Evolutionary conservation across 768 basidiomycete genomes (phyloP).

Genomic region (Rhodocollybia butyracea): DNA sequence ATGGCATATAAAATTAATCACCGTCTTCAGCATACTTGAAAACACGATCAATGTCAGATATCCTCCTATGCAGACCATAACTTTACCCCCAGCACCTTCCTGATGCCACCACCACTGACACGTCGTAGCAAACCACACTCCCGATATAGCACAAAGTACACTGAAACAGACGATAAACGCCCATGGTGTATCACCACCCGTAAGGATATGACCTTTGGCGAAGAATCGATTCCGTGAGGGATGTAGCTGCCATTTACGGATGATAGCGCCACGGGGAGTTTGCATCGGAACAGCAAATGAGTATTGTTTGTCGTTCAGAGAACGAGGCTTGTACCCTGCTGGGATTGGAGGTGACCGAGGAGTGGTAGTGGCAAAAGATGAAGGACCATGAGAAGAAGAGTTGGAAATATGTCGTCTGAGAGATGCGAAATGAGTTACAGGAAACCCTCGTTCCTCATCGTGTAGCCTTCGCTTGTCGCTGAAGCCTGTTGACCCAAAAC

Average conservation of each 20-base stretch:
- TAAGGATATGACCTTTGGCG: slow-evolving; percentile 66
- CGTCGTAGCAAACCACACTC: slow-evolving; percentile 85
- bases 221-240: slow-evolving; percentile 78
- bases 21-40: slow-evolving; percentile 75
- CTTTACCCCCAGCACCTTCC: slow-evolving; percentile 64
- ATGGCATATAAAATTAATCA: slow-evolving; percentile 29
- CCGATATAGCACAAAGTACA: slow-evolving; percentile 65
- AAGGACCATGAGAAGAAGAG: slow-evolving; percentile 15
- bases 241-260: slow-evolving; percentile 61
- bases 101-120: slow-evolving; percentile 88
- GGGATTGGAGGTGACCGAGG: not conserved
- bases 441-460: slow-evolving; percentile 32
- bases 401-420: slow-evolving; percentile 19
- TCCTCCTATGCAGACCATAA: slow-evolving; percentile 42
- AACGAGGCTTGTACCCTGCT: slow-evolving; percentile 6
- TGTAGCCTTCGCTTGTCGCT: slow-evolving; percentile 24
- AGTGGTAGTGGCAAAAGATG: slow-evolving; percentile 17
- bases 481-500: not conserved
- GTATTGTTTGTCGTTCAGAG: slow-evolving; percentile 18
- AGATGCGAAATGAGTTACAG: slow-evolving; percentile 10
- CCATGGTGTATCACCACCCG: slow-evolving; percentile 82
- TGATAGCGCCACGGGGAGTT: slow-evolving; percentile 10
- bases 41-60: slow-evolving; percentile 62
- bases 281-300: slow-evolving; percentile 24
- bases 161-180: slow-evolving; percentile 70